Evolutionary conservation across 164 flowering plant species (phyloP), one percentile per base, ranked within the genome.

Genomic region (Pachysandra terminalis): DNA sequence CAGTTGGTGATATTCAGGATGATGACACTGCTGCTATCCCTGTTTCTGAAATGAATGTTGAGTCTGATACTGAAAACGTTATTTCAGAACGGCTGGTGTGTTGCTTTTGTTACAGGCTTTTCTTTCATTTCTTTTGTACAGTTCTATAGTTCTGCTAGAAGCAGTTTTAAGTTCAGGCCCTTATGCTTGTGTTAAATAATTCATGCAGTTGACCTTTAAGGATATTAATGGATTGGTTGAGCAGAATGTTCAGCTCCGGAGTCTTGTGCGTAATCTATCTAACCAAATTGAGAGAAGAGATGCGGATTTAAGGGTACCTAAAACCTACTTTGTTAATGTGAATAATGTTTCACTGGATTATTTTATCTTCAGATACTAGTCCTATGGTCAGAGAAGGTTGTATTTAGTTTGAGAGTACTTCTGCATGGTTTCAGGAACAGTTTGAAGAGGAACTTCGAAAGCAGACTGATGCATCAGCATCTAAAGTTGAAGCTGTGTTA

Each of bases 231-330:
- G 90, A 61, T 73, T 96, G 71, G 96, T 96, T 58, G 98, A 88
- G 83, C 99, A 96, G 81, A 95, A 95, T 86, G 97, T 87, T 53
- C 84, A 89, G 71, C 88, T 96, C 16, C 88, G 97, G 19, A 85
- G 90, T 68, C 85, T 89, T 63, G 93, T 89, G 1, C 99, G 87
- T 58, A 85, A 63, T 73, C 87, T 96, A 63, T 82, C 98, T 51
- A 84, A 80, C 37, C 85, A 93, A 76, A 76, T 84, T 72, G 90
- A 86, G 40, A 78, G 74, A 52, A 78, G 71, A 69, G 90, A 88
- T 64, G 40, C 66, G 28, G 96, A 89, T 58, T 59, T 87, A 61
- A 87, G 81, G 96, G 98, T 90, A 65, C 21, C 24, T 7, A 12
- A 13, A 24, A 37, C 9, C 0, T 21, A 23, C 1, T 45, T 65